Conservation (phyloP, 2,329 filamentous ascomycete genomes). For the Fusarium papillatum region DNA sequence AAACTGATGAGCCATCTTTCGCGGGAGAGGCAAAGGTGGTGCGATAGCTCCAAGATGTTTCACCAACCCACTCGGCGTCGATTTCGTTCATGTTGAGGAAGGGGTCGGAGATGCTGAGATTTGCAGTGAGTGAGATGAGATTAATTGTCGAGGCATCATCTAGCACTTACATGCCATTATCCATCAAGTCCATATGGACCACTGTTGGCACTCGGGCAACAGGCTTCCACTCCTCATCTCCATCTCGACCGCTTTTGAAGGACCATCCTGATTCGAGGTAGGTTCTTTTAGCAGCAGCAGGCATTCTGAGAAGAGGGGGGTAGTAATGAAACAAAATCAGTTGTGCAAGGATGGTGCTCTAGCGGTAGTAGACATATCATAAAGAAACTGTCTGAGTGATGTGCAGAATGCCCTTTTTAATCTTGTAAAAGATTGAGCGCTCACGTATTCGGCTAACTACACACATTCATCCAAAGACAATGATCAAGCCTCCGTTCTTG, state of each 20-base stretch:
- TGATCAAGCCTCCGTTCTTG: background rate
- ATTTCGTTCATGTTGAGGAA: conserved; percentile 8
- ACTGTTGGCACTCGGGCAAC: conserved; percentile 19
- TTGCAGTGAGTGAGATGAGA: background rate
- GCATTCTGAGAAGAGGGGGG: background rate
- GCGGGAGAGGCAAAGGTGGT: conserved; percentile 2
- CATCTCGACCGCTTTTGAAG: background rate
- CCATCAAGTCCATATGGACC: conserved; percentile 19
- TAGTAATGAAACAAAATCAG: background rate
- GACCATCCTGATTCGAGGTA: background rate
- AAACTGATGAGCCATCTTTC: background rate
- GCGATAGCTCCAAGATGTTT: conserved; percentile 11
- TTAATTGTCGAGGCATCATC: background rate
- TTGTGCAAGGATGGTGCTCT: background rate
- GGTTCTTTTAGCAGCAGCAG: background rate
- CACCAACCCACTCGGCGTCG: conserved; percentile 5
- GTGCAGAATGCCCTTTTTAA: background rate
- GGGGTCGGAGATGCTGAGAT: conserved; percentile 2
- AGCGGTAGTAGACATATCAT: background rate
- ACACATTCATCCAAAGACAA: background rate
- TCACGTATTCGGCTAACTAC: background rate
- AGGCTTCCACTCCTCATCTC: background rate
- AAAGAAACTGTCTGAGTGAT: background rate
- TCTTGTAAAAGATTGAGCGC: background rate
- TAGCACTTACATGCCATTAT: conserved; percentile 17